Conservation (phyloP, 495 filamentous ascomycete genomes). For the Annulohypoxylon maeteangense region DNA sequence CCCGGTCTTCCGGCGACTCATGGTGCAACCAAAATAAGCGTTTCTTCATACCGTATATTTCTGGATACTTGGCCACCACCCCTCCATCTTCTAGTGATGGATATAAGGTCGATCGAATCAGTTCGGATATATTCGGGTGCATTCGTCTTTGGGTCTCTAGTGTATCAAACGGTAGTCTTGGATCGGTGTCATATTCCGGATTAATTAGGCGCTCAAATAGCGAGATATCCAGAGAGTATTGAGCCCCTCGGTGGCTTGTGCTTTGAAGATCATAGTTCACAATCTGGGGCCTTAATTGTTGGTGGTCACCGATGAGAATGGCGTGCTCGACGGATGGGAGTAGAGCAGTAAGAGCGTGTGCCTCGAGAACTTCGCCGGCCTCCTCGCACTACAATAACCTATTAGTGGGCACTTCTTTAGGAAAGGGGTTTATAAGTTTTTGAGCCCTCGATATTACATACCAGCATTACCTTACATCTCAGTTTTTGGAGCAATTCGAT, state of each 20-base stretch:
- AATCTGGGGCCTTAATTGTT: slow-evolving; percentile 76
- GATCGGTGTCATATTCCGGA: slow-evolving; percentile 47
- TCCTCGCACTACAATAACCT: slow-evolving; percentile 68
- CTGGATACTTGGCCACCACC: slow-evolving; percentile 64
- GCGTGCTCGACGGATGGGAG: slow-evolving; percentile 76
- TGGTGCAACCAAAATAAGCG: slow-evolving; percentile 83
- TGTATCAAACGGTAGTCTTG: slow-evolving; percentile 63
- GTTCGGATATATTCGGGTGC: slow-evolving; percentile 73
- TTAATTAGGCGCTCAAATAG: slow-evolving; percentile 76
- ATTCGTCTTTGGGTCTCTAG: slow-evolving; percentile 79
- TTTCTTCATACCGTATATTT: slow-evolving; percentile 71
- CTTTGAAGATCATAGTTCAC: slow-evolving; percentile 70
- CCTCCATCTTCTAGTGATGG: slow-evolving; percentile 68
- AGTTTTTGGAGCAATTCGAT: slow-evolving; percentile 69
- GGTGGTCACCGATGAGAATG: slow-evolving; percentile 82
- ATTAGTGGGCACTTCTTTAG: not conserved
- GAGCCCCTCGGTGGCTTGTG: slow-evolving; percentile 64
- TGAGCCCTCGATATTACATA: not conserved
- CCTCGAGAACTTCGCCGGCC: slow-evolving; percentile 80
- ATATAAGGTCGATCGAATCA: slow-evolving; percentile 74
- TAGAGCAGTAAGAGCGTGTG: slow-evolving; percentile 73
- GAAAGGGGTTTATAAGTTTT: not conserved
- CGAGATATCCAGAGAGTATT: slow-evolving; percentile 71
- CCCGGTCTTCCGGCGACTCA: slow-evolving; percentile 62
- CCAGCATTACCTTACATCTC: slow-evolving; percentile 71